Evolutionary conservation across 768 basidiomycete genomes (phyloP), one percentile per base, ranked within the genome.

Genomic region (Daedalea quercina): DNA sequence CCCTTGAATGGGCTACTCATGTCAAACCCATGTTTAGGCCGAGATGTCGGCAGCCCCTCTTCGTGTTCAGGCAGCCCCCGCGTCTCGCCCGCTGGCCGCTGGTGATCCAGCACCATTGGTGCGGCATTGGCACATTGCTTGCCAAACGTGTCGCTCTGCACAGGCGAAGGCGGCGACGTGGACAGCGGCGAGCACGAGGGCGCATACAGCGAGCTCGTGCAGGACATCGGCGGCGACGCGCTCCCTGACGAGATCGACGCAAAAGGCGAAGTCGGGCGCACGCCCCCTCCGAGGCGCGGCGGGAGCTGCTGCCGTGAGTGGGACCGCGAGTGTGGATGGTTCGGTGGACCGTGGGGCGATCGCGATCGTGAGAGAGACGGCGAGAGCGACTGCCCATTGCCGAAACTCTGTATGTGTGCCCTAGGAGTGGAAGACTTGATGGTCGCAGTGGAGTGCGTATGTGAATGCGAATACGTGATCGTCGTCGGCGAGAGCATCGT

Each of bases 171-270:
- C 15, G 66, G 66, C 33, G 66, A 67, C 3, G 63, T 65, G 35
- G 65, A 66, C 28, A 63, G 52, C 28, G 66, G 63, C n/a, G 64
- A 65, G 13, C 56, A 60, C 22, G 65, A 59, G 7, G 58, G 48
- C 3, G 67, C 67, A 44, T 64, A 69, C 51, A 67, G 67, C 25
- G 67, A 82, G 46, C 81, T 82, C 9, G 72, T 70, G 28, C 81
- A 84, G 9, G 84, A 82, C 26, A 78, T 75, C 6, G 78, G 72
- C 17, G 85, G 81, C 3, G 81, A 81, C 50, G 73, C 78, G 31
- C 75, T 77, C 15, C 71, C 71, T 3, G 76, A 79, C 12, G 74
- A 68, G 12, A 60, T 57, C 25, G 67, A 67, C 26, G 65, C 65
- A 31, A 57, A 65, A 3, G 68, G 65, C 11, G 67, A 66, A 6